Evolutionary conservation across 176 grass and related monocot genomes (phyloP).

Genomic region (Ensete glaucum): DNA sequence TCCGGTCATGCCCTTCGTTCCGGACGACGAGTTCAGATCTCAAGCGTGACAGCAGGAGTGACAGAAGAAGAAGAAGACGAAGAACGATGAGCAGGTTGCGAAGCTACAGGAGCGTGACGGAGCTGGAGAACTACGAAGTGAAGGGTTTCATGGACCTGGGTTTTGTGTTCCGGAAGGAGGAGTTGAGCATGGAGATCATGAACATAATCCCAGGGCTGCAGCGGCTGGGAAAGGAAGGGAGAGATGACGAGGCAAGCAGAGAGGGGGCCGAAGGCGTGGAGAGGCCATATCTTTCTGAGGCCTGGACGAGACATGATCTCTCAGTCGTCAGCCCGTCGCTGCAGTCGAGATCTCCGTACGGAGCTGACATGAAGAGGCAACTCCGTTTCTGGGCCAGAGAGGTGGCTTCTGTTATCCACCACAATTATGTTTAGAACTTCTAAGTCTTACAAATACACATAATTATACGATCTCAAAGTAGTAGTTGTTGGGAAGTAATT

Average conservation of each 20-base stretch:
- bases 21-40: neutral
- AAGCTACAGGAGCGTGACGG: neutral
- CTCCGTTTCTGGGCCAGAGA: neutral
- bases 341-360: neutral
- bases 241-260: too few relatives aligned
- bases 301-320: neutral
- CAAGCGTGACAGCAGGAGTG: neutral
- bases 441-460: too few relatives aligned
- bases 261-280: neutral
- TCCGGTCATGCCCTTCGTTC: neutral
- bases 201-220: constrained; percentile 1
- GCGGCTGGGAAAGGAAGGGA: neutral
- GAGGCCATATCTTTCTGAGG: constrained; percentile 7
- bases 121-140: neutral
- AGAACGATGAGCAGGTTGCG: neutral
- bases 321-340: neutral
- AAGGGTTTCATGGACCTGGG: constrained; percentile 15
- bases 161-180: constrained; percentile 11
- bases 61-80: neutral
- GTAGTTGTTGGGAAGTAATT: too few relatives aligned
- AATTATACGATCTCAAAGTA: too few relatives aligned
- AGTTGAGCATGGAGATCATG: neutral
- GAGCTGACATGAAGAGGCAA: neutral
- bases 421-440: neutral
- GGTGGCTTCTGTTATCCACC: neutral